Conservation (phyloP, 208 protist genomes). For the Naegleria gruberi region DNA sequence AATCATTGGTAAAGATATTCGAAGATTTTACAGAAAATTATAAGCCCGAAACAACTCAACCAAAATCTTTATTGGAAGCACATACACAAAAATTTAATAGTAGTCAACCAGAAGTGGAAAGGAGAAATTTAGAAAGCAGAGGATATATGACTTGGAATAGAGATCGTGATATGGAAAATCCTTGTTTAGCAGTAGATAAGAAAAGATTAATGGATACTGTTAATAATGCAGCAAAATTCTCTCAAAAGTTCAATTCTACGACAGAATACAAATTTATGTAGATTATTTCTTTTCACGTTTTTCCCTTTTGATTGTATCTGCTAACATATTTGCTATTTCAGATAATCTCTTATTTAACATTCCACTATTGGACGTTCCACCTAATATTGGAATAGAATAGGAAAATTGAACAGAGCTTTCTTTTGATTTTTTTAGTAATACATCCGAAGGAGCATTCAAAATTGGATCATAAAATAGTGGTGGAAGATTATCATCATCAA, state of each 20-base stretch:
- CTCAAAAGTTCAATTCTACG: neutral
- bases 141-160: neutral
- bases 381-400: neutral
- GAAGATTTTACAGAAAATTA: neutral
- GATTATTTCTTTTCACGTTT: neutral
- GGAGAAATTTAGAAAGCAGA: neutral
- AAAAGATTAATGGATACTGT: neutral
- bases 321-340: neutral
- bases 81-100: neutral
- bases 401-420: neutral
- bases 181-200: neutral
- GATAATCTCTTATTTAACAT: neutral
- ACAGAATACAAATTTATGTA: neutral
- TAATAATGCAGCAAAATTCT: neutral
- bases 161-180: neutral
- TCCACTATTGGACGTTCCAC: neutral
- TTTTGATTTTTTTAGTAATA: neutral
- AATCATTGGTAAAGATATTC: neutral
- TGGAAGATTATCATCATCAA: neutral
- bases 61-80: neutral
- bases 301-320: neutral
- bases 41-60: neutral
- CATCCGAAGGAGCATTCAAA: neutral
- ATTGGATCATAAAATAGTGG: neutral
- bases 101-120: neutral